Evolutionary conservation across 495 filamentous ascomycete genomes (phyloP).

Genomic region (Symbiotaphrina buchneri): DNA sequence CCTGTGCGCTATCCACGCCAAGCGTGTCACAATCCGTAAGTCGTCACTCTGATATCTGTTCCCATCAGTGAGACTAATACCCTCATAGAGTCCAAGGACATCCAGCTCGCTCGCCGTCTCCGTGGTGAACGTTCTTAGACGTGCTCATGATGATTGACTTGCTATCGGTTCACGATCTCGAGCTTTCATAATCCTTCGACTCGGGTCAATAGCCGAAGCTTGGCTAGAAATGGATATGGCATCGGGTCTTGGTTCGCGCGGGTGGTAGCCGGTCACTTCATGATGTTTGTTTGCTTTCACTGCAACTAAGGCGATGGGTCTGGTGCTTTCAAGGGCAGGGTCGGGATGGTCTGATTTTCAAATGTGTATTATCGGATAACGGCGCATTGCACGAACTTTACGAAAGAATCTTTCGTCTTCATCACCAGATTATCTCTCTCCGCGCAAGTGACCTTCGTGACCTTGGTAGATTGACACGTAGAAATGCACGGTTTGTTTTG

Average conservation of each 20-base stretch:
- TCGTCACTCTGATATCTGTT: slow-evolving; percentile 20
- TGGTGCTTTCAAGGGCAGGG: no score
- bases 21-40: slow-evolving; percentile 43
- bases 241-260: no score
- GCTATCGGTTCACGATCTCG: slow-evolving; percentile 1
- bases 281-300: no score
- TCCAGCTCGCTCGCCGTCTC: slow-evolving; percentile 90
- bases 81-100: slow-evolving; percentile 47
- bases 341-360: slow-evolving; percentile 7
- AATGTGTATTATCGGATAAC: slow-evolving; percentile 12
- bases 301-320: slow-evolving; percentile 5
- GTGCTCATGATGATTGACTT: slow-evolving; percentile 1
- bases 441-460: no score
- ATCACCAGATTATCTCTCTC: no score
- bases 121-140: slow-evolving; percentile 78
- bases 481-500: no score
- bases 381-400: slow-evolving; percentile 6
- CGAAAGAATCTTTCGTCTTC: no score
- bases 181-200: background rate
- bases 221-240: no score
- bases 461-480: no score
- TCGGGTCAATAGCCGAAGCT: slow-evolving; percentile 2
- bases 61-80: no score
- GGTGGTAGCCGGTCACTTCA: no score
- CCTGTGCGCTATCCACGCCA: slow-evolving; percentile 99